phyloP scores from a whole-genome alignment of 768 basidiomycete genomes.

The Naganishia randhawae region DNA sequence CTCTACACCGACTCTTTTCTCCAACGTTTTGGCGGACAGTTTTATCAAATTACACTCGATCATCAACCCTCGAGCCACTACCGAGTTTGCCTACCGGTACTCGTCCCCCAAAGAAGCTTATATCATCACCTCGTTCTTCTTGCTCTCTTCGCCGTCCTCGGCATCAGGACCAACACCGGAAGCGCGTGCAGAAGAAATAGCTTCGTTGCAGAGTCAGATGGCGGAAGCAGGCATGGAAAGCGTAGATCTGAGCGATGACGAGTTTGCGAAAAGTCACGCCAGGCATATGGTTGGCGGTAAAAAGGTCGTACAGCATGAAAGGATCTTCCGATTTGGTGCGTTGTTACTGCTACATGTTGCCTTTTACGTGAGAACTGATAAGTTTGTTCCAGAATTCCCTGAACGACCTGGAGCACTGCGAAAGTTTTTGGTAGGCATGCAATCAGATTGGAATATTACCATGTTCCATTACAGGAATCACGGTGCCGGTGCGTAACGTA shows the following conservation, averaged over 20 bases:
- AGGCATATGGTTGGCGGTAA: constrained; percentile 93
- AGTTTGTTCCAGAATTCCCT: constrained; percentile 70
- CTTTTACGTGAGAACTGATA: not conserved
- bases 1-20: not conserved
- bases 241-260: constrained; percentile 86
- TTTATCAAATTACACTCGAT: constrained; percentile 80
- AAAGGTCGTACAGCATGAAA: constrained; percentile 70
- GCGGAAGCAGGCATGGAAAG: constrained; percentile 70
- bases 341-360: constrained; percentile 23
- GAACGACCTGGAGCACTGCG: constrained; percentile 87
- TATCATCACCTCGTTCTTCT: constrained; percentile 84
- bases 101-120: constrained; percentile 66
- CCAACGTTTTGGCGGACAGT: constrained; percentile 52
- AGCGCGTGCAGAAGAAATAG: constrained; percentile 49
- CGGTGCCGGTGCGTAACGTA: constrained; percentile 71
- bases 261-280: constrained; percentile 89
- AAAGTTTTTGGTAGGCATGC: constrained; percentile 79
- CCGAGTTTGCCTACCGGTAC: constrained; percentile 93
- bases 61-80: constrained; percentile 86
- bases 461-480: constrained; percentile 98
- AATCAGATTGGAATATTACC: constrained; percentile 86
- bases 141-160: constrained; percentile 55
- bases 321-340: constrained; percentile 88
- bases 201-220: constrained; percentile 62
- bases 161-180: constrained; percentile 54